Base-by-base conservation (phyloP, 2,329 filamentous ascomycete species). In the Apiospora hydei region DNA sequence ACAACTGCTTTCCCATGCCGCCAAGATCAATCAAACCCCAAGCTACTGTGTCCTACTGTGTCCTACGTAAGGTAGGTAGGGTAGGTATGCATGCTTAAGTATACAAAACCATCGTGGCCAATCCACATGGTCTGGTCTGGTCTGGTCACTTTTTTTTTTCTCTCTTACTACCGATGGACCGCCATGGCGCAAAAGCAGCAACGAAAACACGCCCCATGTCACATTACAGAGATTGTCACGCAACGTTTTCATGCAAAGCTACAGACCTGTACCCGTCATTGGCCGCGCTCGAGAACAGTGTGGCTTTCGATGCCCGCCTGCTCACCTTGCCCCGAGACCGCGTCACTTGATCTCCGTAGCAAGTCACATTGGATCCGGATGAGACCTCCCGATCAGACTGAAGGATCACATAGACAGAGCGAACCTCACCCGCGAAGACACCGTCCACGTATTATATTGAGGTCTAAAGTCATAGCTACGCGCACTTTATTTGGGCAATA, bases 301-400 rank as follows among this genome's bases (percentile, higher is more conserved):
- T 61, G 53, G 53, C 53, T 38, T 3, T 61, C 16, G 49, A 51
- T 51, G 49, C 49, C 49, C 49, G 24, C 49, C 49, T 47, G 21
- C 21, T 21, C 47, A 51, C 2, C 24, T 30, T 30, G 34, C 51
- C 51, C 34, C 30, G 18, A 16, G 26, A 38, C 51, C 51, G 18
- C 18, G 51, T 57, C 51, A 57, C 53, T 61, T 61, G 53, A 61
- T 61, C 30, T 61, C 34, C 8, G 53, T 61, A 34, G 16, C 53
- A 38, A 18, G 53, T 61, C 53, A 61, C 53, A 61, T 34, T 57
- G 14, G 30, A 30, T 18, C 8, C 14, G 51, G 26, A 26, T 34
- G 26, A 57, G 51, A 34, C 51, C 51, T 53, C 49, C 49, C 24
- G 24, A 53, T 16, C 49, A 26, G 24, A 30, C 49, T 30, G 24